phyloP scores from a whole-genome alignment of 495 filamentous ascomycete species.

The Oidiodendron maius region DNA sequence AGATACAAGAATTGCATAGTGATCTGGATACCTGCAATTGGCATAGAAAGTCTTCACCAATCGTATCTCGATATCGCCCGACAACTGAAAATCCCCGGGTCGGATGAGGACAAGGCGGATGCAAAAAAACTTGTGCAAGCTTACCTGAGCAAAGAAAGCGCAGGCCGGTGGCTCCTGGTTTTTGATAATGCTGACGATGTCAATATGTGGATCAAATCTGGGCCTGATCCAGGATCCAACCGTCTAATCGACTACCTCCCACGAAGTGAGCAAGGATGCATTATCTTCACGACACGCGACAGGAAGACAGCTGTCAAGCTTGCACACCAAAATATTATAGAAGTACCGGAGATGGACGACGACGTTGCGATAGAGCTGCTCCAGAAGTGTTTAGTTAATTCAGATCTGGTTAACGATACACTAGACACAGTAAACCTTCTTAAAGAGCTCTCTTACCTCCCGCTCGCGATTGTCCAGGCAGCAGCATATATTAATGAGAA shows the following conservation, averaged over 20 bases:
- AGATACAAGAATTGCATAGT: constrained; percentile 28
- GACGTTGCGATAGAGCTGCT: constrained; percentile 22
- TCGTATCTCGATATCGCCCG: constrained; percentile 28
- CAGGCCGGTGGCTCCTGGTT: constrained; percentile 18
- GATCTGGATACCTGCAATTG: constrained; percentile 35
- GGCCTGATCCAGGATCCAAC: not conserved
- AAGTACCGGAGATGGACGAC: constrained; percentile 24
- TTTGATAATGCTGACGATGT: no score
- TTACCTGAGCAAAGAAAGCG: constrained; percentile 13
- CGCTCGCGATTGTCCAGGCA: no score
- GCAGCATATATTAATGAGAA: no score
- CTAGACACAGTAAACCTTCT: constrained; percentile 24
- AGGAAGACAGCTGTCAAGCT: constrained; percentile 9
- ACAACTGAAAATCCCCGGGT: constrained; percentile 14
- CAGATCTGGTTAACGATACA: not conserved
- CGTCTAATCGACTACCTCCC: constrained; percentile 23
- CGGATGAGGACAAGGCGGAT: constrained; percentile 12
- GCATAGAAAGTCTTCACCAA: constrained; percentile 30
- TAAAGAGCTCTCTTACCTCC: constrained; percentile 32
- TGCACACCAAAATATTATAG: constrained; percentile 20
- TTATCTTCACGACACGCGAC: no score
- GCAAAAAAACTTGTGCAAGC: constrained; percentile 14
- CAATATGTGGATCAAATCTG: constrained; percentile 7
- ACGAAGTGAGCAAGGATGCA: constrained; percentile 5
- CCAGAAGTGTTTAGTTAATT: constrained; percentile 16